Percentiles rank a stretch among this genome's conserved stretches.
Evolutionary conservation across 2,329 filamentous ascomycete genomes (phyloP).

Genomic region (Bipolaris oryzae): DNA sequence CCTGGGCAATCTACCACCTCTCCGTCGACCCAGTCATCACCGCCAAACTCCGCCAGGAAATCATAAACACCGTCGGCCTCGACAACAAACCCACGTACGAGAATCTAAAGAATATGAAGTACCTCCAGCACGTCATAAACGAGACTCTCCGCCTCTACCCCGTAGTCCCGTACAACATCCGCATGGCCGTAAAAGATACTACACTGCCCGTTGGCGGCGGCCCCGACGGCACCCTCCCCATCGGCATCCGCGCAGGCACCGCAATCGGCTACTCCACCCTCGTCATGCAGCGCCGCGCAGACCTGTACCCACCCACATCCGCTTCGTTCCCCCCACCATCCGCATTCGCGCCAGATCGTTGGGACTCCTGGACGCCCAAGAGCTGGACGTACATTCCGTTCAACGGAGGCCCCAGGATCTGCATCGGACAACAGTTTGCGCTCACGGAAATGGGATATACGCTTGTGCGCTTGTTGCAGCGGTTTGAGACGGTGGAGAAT

Average conservation of each 20-base stretch:
- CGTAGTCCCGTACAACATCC: conserved; percentile 58
- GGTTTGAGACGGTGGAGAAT: conserved; percentile 51
- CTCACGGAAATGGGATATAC: conserved; percentile 59
- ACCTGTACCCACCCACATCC: conserved; percentile 54
- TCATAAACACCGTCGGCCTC: conserved; percentile 69
- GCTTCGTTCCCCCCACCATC: conserved; percentile 50
- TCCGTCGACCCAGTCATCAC: conserved; percentile 71
- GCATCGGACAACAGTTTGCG: conserved; percentile 59
- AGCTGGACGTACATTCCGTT: conserved; percentile 58
- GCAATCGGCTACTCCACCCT: conserved; percentile 56
- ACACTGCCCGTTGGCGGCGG: conserved; percentile 58
- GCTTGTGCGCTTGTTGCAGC: conserved; percentile 54
- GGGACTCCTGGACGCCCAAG: conserved; percentile 57
- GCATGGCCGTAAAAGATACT: conserved; percentile 54
- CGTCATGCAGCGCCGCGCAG: conserved; percentile 56
- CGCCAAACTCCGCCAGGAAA: conserved; percentile 73
- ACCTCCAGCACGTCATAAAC: conserved; percentile 55
- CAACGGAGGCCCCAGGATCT: conserved; percentile 57
- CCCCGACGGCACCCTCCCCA: conserved; percentile 51
- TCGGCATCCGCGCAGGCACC: conserved; percentile 53
- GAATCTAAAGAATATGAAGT: conserved; percentile 87
- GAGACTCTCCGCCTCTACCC: conserved; percentile 55
- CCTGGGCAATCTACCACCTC: conserved; percentile 84
- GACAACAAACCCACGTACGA: conserved; percentile 69
- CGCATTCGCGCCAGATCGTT: conserved; percentile 57